A percentile compares a stretch with the other conserved stretches of the same genome.
Conservation (phyloP, 2,329 filamentous ascomycete species). For the Claviceps quebecensis region DNA sequence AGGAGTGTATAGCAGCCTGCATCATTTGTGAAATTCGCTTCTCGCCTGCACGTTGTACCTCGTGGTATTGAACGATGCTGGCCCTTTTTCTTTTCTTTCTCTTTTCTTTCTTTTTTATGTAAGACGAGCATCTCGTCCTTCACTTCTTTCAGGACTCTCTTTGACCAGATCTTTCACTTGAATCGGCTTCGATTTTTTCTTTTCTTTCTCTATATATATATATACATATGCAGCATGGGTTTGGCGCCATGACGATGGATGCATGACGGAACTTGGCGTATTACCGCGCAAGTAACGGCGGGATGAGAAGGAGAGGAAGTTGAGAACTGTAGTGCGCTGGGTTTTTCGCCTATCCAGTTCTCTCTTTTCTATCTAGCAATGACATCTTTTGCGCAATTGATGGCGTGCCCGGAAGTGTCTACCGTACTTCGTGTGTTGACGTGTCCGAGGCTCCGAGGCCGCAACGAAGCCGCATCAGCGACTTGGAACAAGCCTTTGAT, state of each 20-base stretch:
- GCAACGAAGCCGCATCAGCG: too few relatives aligned
- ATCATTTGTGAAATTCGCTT: constrained; percentile 14
- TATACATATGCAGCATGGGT: constrained; percentile 4
- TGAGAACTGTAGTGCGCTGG: constrained; percentile 7
- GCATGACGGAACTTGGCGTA: constrained; percentile 7
- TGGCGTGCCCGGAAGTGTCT: not conserved
- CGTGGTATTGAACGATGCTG: constrained; percentile 19
- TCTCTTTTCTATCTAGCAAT: not conserved
- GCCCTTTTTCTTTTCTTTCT: constrained; percentile 12
- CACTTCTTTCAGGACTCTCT: not conserved
- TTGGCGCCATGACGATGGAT: constrained; percentile 9
- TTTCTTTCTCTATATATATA: not conserved
- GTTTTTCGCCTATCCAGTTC: constrained; percentile 2
- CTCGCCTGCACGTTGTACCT: constrained; percentile 22
- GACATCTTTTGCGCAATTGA: not conserved
- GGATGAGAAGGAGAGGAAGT: constrained; percentile 3
- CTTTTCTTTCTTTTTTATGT: constrained; percentile 9
- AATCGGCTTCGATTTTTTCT: not conserved
- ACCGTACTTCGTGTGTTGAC: not conserved
- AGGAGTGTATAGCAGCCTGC: not conserved
- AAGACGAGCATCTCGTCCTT: constrained; percentile 6
- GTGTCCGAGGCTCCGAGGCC: too few relatives aligned
- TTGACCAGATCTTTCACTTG: not conserved
- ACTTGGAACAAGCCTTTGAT: too few relatives aligned
- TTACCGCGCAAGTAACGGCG: constrained; percentile 2